Evolutionary conservation across 352 stramenopile species (phyloP), one percentile per base, ranked within the genome.

Genomic region (Globisporangium lucens): DNA sequence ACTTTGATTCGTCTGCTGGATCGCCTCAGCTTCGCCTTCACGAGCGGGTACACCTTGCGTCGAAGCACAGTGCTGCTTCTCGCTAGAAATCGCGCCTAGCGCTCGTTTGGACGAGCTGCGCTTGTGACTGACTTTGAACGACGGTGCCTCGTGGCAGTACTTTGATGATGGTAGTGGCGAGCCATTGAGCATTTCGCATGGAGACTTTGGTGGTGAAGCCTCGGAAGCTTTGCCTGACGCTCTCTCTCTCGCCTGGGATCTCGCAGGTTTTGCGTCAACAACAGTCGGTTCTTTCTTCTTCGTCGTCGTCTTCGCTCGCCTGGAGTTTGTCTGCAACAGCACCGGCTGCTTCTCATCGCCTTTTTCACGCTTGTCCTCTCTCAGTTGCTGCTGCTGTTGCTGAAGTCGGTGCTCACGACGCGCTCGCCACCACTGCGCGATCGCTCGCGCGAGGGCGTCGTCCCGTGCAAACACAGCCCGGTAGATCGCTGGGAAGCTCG

Each of bases 401-500:
- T 22, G 17, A 10, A 7, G 27, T 33, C 7, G n/a, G 1, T 58
- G 57, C 65, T 17, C 60, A 17, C 22, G 41, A 38, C 55, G 61
- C 17, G 51, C 59, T 38, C 63, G 73, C 78, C 78, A 86, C 62
- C 77, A 80, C 1, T 58, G 56, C 24, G 62, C 68, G 63, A 86
- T 77, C n/a, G 52, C 69, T 15, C 56, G 46, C 33, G 74, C 75
- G 41, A 68, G 76, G 1, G 41, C 63, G 46, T 79, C 76, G n/a
- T 81, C 41, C 74, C 75, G 79, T 8, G 59, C 70, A 52, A 86
- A 84, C 17, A 79, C 65, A 5, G 58, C 63, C 13, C 64, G 61
- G 55, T 83, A 78, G 55, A 86, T 83, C 4, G 51, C 51, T 35
- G 66, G 68, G 30, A 84, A 86, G 29, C 47, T 61, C n/a, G 9